Evolutionary conservation across 1,284 basidiomycete species (phyloP).

Genomic region (Hypsizygus ulmarius): DNA sequence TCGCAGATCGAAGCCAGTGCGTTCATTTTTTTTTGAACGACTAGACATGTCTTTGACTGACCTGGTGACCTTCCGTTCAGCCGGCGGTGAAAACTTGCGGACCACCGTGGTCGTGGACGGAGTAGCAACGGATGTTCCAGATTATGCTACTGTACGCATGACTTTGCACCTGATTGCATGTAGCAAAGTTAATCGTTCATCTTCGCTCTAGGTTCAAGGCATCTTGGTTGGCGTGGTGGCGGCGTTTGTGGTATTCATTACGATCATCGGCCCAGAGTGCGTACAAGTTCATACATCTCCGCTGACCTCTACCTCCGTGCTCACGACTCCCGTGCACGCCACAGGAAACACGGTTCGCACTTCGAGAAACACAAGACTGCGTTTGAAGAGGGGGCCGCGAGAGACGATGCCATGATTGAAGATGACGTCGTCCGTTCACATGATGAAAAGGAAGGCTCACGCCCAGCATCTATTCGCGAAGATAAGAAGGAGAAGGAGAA

Average conservation of each 20-base stretch:
- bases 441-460: background rate
- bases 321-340: conserved; percentile 8
- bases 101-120: conserved; percentile 53
- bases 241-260: conserved; percentile 65
- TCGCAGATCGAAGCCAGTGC: conserved; percentile 88
- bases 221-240: conserved; percentile 82
- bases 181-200: background rate
- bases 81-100: conserved; percentile 58
- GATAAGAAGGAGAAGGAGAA: conserved; percentile 9
- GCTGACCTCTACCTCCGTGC: background rate
- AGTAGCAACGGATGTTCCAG: conserved; percentile 49
- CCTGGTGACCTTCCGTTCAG: conserved; percentile 30
- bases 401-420: conserved; percentile 38
- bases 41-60: conserved; percentile 1
- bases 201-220: conserved; percentile 52
- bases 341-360: conserved; percentile 73
- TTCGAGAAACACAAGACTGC: conserved; percentile 84
- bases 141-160: conserved; percentile 72
- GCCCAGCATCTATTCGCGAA: conserved; percentile 7
- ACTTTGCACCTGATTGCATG: background rate
- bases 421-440: conserved; percentile 16
- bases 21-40: conserved; percentile 19
- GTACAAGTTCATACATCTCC: conserved; percentile 24
- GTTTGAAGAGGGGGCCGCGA: conserved; percentile 70
- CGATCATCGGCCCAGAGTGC: conserved; percentile 71